phyloP scores from a whole-genome alignment of 2,329 filamentous ascomycete species.

The Colletotrichum liriopes region DNA sequence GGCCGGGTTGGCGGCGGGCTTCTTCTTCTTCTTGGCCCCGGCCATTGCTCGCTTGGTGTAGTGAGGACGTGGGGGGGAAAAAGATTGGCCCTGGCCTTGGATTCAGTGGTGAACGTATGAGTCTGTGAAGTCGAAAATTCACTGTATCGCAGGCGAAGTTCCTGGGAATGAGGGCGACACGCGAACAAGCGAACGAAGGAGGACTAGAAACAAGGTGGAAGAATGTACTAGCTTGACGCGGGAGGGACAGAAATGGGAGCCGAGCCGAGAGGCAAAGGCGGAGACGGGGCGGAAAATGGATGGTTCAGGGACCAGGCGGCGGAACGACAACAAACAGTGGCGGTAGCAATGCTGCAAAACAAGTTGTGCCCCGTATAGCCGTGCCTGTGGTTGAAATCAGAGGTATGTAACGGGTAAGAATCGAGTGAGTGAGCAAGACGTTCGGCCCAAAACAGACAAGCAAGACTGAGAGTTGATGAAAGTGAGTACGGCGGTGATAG shows the following conservation, averaged over 20 bases:
- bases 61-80: not conserved
- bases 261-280: slow-evolving; percentile 33
- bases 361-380: not conserved
- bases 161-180: not conserved
- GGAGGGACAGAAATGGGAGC: slow-evolving; percentile 22
- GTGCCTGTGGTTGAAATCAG: not conserved
- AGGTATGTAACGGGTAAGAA: not conserved
- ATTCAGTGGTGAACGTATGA: slow-evolving; percentile 7
- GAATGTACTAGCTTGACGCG: slow-evolving; percentile 6
- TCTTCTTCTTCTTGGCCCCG: slow-evolving; percentile 88
- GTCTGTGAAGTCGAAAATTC: not conserved
- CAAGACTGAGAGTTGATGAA: not conserved
- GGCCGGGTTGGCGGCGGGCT: slow-evolving; percentile 87
- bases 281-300: slow-evolving; percentile 28
- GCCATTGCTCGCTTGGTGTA: slow-evolving; percentile 69
- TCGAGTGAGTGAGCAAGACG: not conserved
- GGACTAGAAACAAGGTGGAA: not conserved
- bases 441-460: not conserved
- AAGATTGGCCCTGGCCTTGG: not conserved
- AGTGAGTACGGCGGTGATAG: not conserved
- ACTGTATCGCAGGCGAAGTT: not conserved
- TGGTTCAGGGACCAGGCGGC: slow-evolving; percentile 5
- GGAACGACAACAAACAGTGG: not conserved
- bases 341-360: not conserved
- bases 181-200: not conserved